Percentiles rank a stretch among this genome's conserved stretches.
Evolutionary conservation across 2,329 filamentous ascomycete species (phyloP).

Genomic region (Talaromyces albobiverticillius): DNA sequence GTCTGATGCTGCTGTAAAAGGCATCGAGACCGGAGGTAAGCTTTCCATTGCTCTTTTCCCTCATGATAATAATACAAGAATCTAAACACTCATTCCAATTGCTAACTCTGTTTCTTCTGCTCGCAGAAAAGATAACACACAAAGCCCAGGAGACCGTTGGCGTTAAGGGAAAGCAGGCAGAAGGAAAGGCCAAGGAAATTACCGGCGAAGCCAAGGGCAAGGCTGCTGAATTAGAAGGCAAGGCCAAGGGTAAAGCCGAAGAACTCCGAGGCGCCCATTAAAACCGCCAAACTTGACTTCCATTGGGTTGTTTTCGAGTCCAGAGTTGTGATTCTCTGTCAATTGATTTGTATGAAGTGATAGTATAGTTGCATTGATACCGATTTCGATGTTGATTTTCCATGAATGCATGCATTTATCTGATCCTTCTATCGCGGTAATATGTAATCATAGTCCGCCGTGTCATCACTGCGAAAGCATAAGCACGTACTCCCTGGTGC

Average conservation of each 20-base stretch:
- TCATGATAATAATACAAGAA: not conserved
- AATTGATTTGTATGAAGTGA: not conserved
- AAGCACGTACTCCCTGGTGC: conserved; percentile 90
- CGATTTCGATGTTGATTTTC: not conserved
- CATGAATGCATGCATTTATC: not conserved
- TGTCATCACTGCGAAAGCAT: conserved; percentile 61
- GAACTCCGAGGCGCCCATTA: conserved; percentile 17
- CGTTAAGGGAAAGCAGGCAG: conserved; percentile 45
- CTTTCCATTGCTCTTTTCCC: conserved; percentile 2
- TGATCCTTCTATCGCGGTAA: not conserved
- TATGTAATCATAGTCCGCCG: not conserved
- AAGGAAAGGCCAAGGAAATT: conserved; percentile 42
- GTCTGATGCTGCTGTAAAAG: conserved; percentile 56
- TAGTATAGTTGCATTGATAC: conserved; percentile 8
- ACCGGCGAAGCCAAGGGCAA: conserved; percentile 33
- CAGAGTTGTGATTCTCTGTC: not conserved
- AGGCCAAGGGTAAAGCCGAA: conserved; percentile 33
- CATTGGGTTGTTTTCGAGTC: not conserved
- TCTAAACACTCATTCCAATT: not conserved
- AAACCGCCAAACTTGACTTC: not conserved
- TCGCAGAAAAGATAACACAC: conserved; percentile 50
- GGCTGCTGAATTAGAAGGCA: conserved; percentile 23
- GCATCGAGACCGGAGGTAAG: conserved; percentile 62
- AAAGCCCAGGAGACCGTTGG: conserved; percentile 43
- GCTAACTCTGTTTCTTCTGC: not conserved